These are phyloP conservation scores for Plasmopara muralis DNA, from an alignment of 352 stramenopile species.

Conservation along the genomic window DNA sequence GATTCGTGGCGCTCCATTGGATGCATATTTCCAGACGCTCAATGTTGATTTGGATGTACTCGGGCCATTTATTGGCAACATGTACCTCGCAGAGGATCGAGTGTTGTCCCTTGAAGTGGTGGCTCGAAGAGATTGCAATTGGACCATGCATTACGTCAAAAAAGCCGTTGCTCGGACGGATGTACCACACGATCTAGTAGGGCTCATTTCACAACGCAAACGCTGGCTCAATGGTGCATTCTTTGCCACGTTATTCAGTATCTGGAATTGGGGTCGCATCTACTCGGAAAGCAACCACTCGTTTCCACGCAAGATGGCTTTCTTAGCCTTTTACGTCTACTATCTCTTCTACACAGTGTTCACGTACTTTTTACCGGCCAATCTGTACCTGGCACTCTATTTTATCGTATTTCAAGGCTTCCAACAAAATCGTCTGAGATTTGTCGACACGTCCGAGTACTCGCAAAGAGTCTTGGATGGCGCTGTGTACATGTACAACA, in stretches of 20 bases:
- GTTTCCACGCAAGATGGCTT: constrained; percentile 51
- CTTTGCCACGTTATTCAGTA: constrained; percentile 83
- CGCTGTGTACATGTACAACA: constrained; percentile 74
- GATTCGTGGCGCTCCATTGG: constrained; percentile 64
- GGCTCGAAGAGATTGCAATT: constrained; percentile 72
- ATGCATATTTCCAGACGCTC: constrained; percentile 84
- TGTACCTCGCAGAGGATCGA: constrained; percentile 85
- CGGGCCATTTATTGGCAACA: constrained; percentile 80
- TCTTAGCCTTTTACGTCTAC: constrained; percentile 77
- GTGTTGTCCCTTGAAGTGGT: constrained; percentile 85
- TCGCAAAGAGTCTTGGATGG: constrained; percentile 47
- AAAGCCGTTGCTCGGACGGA: constrained; percentile 78
- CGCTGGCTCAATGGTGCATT: constrained; percentile 85
- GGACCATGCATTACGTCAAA: constrained; percentile 87
- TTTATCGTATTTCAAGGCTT: constrained; percentile 88
- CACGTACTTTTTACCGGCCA: constrained; percentile 67
- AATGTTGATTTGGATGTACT: constrained; percentile 75
- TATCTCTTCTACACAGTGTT: constrained; percentile 67
- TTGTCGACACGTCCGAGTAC: constrained; percentile 74
- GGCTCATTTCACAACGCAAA: constrained; percentile 76
- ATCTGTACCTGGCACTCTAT: constrained; percentile 78
- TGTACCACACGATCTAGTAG: constrained; percentile 76
- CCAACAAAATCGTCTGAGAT: constrained; percentile 74
- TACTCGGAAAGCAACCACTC: constrained; percentile 82
- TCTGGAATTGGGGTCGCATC: constrained; percentile 79